Percentiles rank a stretch among this genome's conserved stretches.
These are phyloP conservation scores for Bipolaris gigantea DNA, from an alignment of 2,329 filamentous ascomycete species.

Conservation along the genomic window DNA sequence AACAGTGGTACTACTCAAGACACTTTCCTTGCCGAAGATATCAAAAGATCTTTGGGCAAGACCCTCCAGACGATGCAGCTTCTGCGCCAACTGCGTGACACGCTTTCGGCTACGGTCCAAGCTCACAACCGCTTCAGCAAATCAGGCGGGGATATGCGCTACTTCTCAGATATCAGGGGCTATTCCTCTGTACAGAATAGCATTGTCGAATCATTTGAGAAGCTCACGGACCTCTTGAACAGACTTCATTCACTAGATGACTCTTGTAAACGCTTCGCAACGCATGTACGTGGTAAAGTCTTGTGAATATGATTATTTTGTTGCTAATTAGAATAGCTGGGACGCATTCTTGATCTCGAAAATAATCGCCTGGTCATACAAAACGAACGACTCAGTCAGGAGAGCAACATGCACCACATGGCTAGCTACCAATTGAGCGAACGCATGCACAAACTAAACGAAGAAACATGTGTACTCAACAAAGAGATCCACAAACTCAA, in stretches of 20 bases:
- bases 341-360: constrained; percentile 4
- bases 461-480: not conserved
- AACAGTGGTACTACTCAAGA: not conserved
- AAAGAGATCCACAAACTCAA: constrained; percentile 3
- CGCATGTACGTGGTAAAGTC: constrained; percentile 5
- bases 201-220: constrained; percentile 13
- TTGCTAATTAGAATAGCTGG: constrained; percentile 4
- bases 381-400: not conserved
- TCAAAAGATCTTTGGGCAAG: constrained; percentile 3
- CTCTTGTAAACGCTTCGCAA: constrained; percentile 10
- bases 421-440: not conserved
- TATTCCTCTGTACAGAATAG: not conserved
- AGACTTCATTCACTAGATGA: constrained; percentile 7
- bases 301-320: too few species aligned
- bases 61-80: constrained; percentile 9
- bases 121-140: constrained; percentile 5
- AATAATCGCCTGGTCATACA: constrained; percentile 1
- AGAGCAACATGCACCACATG: not conserved
- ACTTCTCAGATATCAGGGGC: constrained; percentile 14
- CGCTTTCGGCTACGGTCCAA: constrained; percentile 3
- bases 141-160: constrained; percentile 10
- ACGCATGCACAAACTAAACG: not conserved
- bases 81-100: constrained; percentile 5
- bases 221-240: constrained; percentile 6
- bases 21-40: not conserved